Percentiles rank a stretch among this genome's conserved stretches.
Conservation (phyloP, 345 rosid species). For the Eucalyptus pauciflora region DNA sequence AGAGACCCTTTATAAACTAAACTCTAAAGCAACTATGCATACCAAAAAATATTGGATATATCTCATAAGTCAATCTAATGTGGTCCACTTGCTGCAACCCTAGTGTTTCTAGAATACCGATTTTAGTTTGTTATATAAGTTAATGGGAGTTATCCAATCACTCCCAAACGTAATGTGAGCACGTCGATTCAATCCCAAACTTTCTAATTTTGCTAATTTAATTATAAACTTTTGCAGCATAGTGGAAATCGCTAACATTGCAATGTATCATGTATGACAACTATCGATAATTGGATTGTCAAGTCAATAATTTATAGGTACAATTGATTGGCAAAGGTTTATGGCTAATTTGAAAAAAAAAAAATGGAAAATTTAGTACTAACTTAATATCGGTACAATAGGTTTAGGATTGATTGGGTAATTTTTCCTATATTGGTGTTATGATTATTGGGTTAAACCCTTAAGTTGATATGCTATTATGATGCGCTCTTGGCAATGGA, state of each 20-base stretch:
- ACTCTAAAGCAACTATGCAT: not conserved
- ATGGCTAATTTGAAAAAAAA: not conserved
- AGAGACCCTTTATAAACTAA: not conserved
- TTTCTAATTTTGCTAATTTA: not conserved
- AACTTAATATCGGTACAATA: accelerated
- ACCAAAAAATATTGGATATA: not conserved
- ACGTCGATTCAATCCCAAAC: not conserved
- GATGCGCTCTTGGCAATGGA: not conserved
- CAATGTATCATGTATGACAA: accelerated
- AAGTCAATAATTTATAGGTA: not conserved
- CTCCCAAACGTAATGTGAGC: accelerated
- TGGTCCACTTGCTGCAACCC: not conserved
- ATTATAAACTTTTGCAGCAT: accelerated
- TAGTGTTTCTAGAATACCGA: not conserved
- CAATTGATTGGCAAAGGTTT: not conserved
- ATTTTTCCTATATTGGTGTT: not conserved
- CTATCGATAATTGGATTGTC: accelerated
- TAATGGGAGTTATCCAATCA: not conserved
- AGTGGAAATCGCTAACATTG: not conserved
- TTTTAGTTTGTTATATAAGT: not conserved
- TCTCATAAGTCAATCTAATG: not conserved
- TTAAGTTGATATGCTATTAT: accelerated
- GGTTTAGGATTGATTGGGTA: accelerated
- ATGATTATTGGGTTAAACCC: not conserved
- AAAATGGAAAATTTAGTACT: not conserved